Conservation (phyloP, 2,329 filamentous ascomycete genomes). For the Calonectria hawksworthii region DNA sequence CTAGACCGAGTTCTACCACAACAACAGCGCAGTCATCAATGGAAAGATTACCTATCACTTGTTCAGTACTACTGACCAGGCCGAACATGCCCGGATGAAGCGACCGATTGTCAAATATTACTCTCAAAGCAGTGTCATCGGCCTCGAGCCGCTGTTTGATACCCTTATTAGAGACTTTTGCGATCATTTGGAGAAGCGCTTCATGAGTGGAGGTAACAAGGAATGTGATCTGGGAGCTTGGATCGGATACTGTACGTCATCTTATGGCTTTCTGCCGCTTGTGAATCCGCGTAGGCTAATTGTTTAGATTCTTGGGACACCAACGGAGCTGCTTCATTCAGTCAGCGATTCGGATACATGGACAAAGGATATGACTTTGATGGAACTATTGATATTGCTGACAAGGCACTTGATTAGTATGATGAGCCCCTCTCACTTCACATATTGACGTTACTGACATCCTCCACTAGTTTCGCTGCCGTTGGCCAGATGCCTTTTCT, state of each 20-base stretch:
- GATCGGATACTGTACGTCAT: slow-evolving; percentile 31
- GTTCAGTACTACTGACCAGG: slow-evolving; percentile 41
- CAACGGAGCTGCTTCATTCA: slow-evolving; percentile 58
- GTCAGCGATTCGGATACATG: slow-evolving; percentile 58
- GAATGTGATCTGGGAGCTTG: slow-evolving; percentile 32
- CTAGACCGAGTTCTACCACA: slow-evolving; percentile 40
- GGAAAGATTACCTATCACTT: slow-evolving; percentile 43
- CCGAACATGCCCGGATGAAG: slow-evolving; percentile 39
- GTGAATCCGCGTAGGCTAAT: neutral
- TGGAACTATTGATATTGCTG: slow-evolving; percentile 50
- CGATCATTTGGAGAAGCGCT: slow-evolving; percentile 29
- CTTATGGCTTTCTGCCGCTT: too few species aligned
- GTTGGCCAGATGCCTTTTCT: slow-evolving; percentile 49
- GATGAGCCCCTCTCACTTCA: neutral
- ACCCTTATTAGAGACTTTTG: slow-evolving; percentile 45
- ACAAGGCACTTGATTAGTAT: slow-evolving; percentile 42
- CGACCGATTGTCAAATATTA: slow-evolving; percentile 48
- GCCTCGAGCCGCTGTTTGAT: slow-evolving; percentile 46
- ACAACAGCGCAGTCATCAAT: slow-evolving; percentile 41
- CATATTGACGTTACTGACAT: neutral
- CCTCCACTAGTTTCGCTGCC: slow-evolving; percentile 48
- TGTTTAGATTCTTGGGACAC: slow-evolving; percentile 54
- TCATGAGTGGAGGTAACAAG: slow-evolving; percentile 20
- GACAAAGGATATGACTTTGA: slow-evolving; percentile 54
- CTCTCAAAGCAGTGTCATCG: slow-evolving; percentile 35